These are phyloP conservation scores for Houttuynia cordata DNA, from an alignment of 164 flowering plant species.

Conservation along the genomic window DNA sequence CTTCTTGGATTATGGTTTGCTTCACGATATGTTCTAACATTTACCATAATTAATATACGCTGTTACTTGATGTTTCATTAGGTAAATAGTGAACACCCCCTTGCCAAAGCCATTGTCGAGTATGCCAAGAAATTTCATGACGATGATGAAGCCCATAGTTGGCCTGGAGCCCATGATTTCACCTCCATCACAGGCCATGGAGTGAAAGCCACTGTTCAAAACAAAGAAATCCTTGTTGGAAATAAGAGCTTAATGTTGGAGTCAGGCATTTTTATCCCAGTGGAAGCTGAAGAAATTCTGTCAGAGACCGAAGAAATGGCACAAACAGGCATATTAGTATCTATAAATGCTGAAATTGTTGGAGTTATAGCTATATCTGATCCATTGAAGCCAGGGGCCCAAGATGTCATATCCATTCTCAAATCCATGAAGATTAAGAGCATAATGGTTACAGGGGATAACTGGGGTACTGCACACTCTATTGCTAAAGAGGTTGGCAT, in stretches of 20 bases:
- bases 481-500: constrained; percentile 75
- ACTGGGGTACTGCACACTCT: constrained; percentile 81
- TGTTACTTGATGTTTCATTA: constrained; percentile 5
- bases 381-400: constrained; percentile 72
- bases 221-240: constrained; percentile 60
- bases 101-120: constrained; percentile 81
- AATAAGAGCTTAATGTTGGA: constrained; percentile 67
- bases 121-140: constrained; percentile 53
- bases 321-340: constrained; percentile 69
- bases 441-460: constrained; percentile 90
- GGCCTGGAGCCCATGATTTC: constrained; percentile 56
- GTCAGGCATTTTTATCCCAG: constrained; percentile 30
- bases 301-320: constrained; percentile 57
- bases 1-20: too few relatives aligned
- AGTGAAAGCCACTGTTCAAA: constrained; percentile 50
- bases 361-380: constrained; percentile 76
- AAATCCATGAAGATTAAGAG: constrained; percentile 62
- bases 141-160: constrained; percentile 31
- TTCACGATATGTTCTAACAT: too few relatives aligned
- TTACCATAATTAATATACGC: not conserved
- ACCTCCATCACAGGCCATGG: constrained; percentile 63
- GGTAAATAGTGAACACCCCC: constrained; percentile 87
- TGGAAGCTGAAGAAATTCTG: constrained; percentile 51
- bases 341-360: constrained; percentile 40
- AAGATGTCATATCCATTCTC: constrained; percentile 61